Percentiles rank a stretch among this genome's conserved stretches.
These are phyloP conservation scores for Auxenochlorella protothecoides DNA, from an alignment of 139 green algal species.

Conservation along the genomic window DNA sequence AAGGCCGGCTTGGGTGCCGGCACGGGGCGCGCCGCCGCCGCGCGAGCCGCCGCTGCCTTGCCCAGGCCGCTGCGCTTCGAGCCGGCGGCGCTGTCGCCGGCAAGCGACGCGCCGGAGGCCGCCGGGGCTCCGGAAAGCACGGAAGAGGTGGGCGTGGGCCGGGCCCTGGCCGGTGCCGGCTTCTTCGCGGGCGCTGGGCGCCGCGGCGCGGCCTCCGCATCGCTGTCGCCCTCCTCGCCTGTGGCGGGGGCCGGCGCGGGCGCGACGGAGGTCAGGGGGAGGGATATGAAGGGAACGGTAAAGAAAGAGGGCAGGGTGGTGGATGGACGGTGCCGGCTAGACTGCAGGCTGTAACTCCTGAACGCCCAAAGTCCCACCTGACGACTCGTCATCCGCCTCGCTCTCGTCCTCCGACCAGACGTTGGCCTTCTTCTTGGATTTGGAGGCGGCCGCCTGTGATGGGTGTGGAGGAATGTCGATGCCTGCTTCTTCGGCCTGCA, in stretches of 20 bases:
- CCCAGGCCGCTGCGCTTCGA: background rate
- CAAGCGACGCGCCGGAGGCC: too few relatives aligned
- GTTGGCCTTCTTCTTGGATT: conserved; percentile 5
- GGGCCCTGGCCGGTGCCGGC: background rate
- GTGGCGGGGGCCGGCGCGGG: background rate
- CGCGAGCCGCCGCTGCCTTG: background rate
- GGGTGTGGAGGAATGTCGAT: too few relatives aligned
- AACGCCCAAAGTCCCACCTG: too few relatives aligned
- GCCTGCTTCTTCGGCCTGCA: too few relatives aligned
- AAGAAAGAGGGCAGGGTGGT: too few relatives aligned
- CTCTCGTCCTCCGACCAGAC: background rate
- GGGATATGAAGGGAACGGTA: background rate
- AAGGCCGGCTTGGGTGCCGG: background rate
- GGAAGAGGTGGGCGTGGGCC: conserved; percentile 1
- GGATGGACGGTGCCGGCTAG: too few relatives aligned
- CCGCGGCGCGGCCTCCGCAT: background rate
- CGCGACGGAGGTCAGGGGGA: background rate
- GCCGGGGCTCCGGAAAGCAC: background rate
- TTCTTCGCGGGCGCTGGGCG: background rate
- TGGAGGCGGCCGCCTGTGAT: too few relatives aligned
- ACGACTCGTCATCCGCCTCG: too few relatives aligned
- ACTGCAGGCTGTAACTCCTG: too few relatives aligned
- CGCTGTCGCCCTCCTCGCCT: conserved; percentile 5
- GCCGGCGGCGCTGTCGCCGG: background rate
- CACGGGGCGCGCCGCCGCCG: background rate